Evolutionary conservation across 1,284 basidiomycete species (phyloP).

Genomic region (Cutaneotrichosporon dermatis): DNA sequence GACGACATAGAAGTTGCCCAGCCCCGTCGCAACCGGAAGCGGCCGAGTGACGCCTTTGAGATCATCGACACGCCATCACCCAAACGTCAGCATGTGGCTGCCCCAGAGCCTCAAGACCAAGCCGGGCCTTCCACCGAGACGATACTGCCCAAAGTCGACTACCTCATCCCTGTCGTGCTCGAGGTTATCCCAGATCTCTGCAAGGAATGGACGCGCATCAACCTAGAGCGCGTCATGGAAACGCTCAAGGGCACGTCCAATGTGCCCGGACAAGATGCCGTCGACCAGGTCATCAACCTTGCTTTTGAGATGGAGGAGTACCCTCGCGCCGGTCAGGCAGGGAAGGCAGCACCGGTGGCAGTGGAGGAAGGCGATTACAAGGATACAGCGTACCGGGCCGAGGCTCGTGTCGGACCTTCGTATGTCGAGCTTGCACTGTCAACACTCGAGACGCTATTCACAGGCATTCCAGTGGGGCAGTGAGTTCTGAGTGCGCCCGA

Average conservation of each 20-base stretch:
- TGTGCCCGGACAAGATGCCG: slow-evolving; percentile 13
- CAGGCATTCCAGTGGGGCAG: slow-evolving; percentile 18
- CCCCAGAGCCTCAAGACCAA: background rate
- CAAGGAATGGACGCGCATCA: slow-evolving; percentile 22
- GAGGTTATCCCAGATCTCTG: slow-evolving; percentile 42
- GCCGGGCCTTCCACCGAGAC: slow-evolving; percentile 4
- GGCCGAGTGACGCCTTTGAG: background rate
- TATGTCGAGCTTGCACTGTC: background rate
- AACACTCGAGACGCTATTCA: slow-evolving; percentile 2
- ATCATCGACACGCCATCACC: background rate
- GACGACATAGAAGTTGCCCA: too few species aligned
- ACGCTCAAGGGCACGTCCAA: slow-evolving; percentile 9
- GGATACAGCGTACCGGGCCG: slow-evolving; percentile 20
- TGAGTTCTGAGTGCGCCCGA: slow-evolving; percentile 9
- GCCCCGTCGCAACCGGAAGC: too few species aligned
- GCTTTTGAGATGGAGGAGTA: slow-evolving; percentile 36
- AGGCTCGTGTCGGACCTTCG: background rate
- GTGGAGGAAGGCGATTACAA: slow-evolving; percentile 19
- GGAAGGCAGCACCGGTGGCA: slow-evolving; percentile 1
- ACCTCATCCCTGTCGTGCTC: slow-evolving; percentile 30
- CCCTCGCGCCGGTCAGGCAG: slow-evolving; percentile 20
- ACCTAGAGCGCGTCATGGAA: slow-evolving; percentile 4
- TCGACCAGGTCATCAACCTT: slow-evolving; percentile 21
- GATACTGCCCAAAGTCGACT: slow-evolving; percentile 9
- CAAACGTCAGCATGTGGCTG: background rate